These are phyloP conservation scores for Athelia sp. DNA, from an alignment of 1,284 basidiomycete species.

Conservation along the genomic window DNA sequence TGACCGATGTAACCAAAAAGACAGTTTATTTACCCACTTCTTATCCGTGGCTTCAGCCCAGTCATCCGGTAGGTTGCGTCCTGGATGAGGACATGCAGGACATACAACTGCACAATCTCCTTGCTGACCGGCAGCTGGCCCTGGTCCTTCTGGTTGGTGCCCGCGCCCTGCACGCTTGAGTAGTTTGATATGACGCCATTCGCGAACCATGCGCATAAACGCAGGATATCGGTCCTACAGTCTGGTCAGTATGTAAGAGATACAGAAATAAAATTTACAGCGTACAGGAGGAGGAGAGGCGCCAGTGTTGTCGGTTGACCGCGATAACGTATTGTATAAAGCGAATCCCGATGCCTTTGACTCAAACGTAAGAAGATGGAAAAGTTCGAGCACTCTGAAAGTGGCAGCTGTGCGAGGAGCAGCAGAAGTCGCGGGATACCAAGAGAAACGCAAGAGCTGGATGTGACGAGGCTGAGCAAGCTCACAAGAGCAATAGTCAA, in stretches of 20 bases:
- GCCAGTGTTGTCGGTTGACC: constrained; percentile 15
- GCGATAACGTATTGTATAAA: constrained; percentile 10
- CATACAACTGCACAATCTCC: background rate
- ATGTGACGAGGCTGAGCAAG: background rate
- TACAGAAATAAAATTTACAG: background rate
- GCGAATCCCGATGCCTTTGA: constrained; percentile 8
- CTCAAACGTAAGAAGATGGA: constrained; percentile 14
- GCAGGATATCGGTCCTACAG: no score
- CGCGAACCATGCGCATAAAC: background rate
- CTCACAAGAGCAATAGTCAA: constrained; percentile 28
- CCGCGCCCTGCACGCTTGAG: background rate
- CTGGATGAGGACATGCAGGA: background rate
- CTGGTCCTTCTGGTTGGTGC: background rate
- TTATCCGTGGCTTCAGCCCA: background rate
- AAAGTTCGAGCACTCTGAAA: constrained; percentile 11
- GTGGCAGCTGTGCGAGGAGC: constrained; percentile 16
- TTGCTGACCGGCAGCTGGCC: background rate
- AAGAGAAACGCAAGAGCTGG: constrained; percentile 14
- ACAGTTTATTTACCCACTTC: background rate
- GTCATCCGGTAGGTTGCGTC: background rate
- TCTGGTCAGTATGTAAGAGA: no score
- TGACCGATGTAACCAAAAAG: background rate
- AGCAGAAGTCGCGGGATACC: constrained; percentile 14
- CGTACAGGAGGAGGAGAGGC: background rate
- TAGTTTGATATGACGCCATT: background rate